phyloP scores from a whole-genome alignment of 176 grass and related monocot genomes.

The Aegilops tauschii region DNA sequence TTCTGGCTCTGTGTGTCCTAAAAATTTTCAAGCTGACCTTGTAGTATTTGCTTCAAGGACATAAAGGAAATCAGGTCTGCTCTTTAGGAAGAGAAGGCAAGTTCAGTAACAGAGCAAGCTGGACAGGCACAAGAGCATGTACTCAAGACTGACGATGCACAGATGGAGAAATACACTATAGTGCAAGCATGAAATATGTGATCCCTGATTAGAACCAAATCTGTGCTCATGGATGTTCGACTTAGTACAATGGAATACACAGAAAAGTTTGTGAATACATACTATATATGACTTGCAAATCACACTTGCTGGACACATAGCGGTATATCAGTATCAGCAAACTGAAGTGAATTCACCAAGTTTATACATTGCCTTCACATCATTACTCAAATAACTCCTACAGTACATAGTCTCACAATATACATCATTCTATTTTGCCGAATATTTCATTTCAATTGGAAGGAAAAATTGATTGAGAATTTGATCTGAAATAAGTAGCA shows the following conservation, averaged over 20 bases:
- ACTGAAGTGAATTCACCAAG: constrained; percentile 14
- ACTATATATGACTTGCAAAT: neutral
- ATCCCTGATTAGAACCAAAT: neutral
- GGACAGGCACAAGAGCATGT: neutral
- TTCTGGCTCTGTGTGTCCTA: too few relatives aligned
- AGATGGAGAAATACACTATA: neutral
- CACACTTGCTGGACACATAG: neutral
- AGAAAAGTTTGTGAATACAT: neutral
- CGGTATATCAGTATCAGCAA: neutral
- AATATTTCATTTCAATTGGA: too few relatives aligned
- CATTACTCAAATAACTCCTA: neutral
- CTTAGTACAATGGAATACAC: neutral
- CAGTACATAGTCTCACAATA: neutral
- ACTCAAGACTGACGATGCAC: neutral
- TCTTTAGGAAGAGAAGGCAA: constrained; percentile 36
- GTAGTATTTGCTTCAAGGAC: too few relatives aligned
- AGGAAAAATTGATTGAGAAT: too few relatives aligned
- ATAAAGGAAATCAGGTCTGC: constrained; percentile 11
- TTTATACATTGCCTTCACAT: neutral
- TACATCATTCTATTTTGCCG: neutral
- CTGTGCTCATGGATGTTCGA: neutral
- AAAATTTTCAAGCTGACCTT: too few relatives aligned
- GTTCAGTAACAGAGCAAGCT: neutral
- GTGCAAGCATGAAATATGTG: constrained; percentile 3
- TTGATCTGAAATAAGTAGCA: too few relatives aligned